These are phyloP conservation scores for Scedosporium boydii DNA, from an alignment of 2,329 filamentous ascomycete genomes.

Conservation along the genomic window DNA sequence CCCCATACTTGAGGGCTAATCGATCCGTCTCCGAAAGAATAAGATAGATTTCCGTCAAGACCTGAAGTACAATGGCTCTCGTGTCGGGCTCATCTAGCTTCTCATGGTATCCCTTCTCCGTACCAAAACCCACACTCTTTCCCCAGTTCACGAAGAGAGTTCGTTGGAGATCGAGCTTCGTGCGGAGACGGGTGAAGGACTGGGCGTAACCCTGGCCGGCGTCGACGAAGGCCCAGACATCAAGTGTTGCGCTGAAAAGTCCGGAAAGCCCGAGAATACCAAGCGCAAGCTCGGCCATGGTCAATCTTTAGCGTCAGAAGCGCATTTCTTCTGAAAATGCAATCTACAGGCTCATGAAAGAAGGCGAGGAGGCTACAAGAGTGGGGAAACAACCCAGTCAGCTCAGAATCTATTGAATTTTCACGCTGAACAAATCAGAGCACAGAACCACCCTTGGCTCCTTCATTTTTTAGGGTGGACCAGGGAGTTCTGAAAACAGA, in stretches of 20 bases:
- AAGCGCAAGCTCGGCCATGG: constrained; percentile 2
- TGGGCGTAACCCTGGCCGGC: not conserved
- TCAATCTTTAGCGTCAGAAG: not conserved
- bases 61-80: not conserved
- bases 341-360: too few species aligned
- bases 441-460: too few species aligned
- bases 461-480: too few species aligned
- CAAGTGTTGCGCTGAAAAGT: constrained; percentile 5
- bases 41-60: not conserved
- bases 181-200: constrained; percentile 1
- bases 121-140: constrained; percentile 4
- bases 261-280: constrained; percentile 2
- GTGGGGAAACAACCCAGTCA: too few species aligned
- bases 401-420: too few species aligned
- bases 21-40: constrained; percentile 5
- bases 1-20: not conserved
- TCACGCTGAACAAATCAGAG: too few species aligned
- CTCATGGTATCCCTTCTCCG: constrained; percentile 3
- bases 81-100: not conserved
- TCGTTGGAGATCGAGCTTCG: constrained; percentile 5
- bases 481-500: too few species aligned
- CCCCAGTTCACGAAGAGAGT: constrained; percentile 7
- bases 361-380: too few species aligned
- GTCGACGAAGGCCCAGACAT: constrained; percentile 8
- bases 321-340: too few species aligned